A percentile compares a stretch with the other conserved stretches of the same genome.
Evolutionary conservation across 441 rosid species (phyloP).

Genomic region (Mallotus repandus): DNA sequence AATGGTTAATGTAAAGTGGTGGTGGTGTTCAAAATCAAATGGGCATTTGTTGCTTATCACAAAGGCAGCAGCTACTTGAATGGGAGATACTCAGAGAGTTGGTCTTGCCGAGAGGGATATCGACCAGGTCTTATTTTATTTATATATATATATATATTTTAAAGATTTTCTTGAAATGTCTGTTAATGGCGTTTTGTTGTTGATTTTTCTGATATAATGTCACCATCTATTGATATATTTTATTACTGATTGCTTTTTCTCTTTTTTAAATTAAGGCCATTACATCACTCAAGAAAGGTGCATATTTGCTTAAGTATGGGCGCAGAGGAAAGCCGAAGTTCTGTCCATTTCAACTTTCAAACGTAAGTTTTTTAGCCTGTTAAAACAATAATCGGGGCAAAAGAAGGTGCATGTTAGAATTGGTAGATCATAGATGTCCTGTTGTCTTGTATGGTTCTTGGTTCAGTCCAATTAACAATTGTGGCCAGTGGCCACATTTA

Average conservation of each 20-base stretch:
- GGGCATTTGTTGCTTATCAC: slow-evolving; percentile 37
- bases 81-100: slow-evolving; percentile 68
- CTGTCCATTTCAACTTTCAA: slow-evolving; percentile 52
- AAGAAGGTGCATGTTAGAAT: neutral
- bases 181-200: too few species aligned
- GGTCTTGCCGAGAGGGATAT: slow-evolving; percentile 70
- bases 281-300: slow-evolving; percentile 52
- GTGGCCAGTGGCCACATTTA: too few species aligned
- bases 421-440: too few species aligned
- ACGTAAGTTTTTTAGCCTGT: slow-evolving; percentile 30
- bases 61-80: slow-evolving; percentile 43
- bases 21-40: slow-evolving; percentile 39
- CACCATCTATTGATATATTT: neutral
- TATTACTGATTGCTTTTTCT: neutral
- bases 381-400: neutral
- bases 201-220: too few species aligned
- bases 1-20: slow-evolving; percentile 26
- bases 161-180: too few species aligned
- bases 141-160: too few species aligned
- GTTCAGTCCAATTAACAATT: too few species aligned
- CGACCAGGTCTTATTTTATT: slow-evolving; percentile 50
- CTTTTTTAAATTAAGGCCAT: slow-evolving; percentile 37
- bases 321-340: slow-evolving; percentile 57
- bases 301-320: slow-evolving; percentile 54
- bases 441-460: too few species aligned